Conservation (phyloP, 805 yeast species). For the Pichia occidentalis region DNA sequence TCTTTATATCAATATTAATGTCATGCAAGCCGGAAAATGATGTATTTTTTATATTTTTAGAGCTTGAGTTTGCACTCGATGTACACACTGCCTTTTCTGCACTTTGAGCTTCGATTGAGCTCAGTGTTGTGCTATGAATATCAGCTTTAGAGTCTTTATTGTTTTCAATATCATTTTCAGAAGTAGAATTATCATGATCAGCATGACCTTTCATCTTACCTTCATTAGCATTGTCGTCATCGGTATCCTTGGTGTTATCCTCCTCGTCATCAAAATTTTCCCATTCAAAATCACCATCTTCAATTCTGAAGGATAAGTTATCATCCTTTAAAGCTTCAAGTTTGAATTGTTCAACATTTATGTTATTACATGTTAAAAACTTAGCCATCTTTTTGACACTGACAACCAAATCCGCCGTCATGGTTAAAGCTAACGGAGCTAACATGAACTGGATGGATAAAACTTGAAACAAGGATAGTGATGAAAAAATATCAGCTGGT, state of each 20-base stretch:
- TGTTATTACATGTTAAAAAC: conserved; percentile 36
- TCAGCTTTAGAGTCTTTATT: background rate
- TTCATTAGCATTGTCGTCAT: conserved; percentile 1
- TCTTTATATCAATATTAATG: conserved; percentile 46
- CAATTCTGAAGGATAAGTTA: conserved; percentile 42
- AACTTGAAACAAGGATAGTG: conserved; percentile 58
- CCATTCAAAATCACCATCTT: conserved; percentile 65
- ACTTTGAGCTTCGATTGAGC: conserved; percentile 5
- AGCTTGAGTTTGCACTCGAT: background rate
- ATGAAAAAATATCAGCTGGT: conserved; percentile 61
- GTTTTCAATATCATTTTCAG: conserved; percentile 1
- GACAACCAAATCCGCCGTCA: conserved; percentile 57
- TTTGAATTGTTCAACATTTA: conserved; percentile 31
- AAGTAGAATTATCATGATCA: background rate
- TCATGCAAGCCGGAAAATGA: conserved; percentile 42
- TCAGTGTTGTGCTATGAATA: no score
- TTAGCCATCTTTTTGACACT: conserved; percentile 54
- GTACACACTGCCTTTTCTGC: background rate
- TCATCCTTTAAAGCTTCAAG: conserved; percentile 19
- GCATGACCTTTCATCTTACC: no score
- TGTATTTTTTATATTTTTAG: background rate
- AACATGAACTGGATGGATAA: conserved; percentile 57
- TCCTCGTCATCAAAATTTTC: conserved; percentile 36
- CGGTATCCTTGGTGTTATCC: conserved; percentile 17
- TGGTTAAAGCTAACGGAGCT: conserved; percentile 62